A percentile compares a stretch with the other conserved stretches of the same genome.
These are phyloP conservation scores for Nannochloropsis gaditana DNA, from an alignment of 108 stramenopile species.

Conservation along the genomic window DNA sequence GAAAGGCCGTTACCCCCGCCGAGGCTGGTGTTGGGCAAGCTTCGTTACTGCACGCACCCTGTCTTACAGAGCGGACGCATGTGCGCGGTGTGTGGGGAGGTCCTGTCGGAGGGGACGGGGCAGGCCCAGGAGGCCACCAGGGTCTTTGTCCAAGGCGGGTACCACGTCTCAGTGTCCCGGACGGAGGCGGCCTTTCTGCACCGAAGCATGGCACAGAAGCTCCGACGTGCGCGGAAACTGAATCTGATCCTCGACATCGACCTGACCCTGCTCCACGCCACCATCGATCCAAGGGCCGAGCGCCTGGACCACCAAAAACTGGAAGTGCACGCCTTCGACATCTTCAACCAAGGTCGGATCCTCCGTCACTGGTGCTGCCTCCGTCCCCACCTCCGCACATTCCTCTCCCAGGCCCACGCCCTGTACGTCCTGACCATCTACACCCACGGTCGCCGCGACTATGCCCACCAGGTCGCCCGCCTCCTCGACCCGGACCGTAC, in stretches of 20 bases:
- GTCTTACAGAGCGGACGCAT: constrained; percentile 15
- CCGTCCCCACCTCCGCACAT: constrained; percentile 28
- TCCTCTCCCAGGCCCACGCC: constrained; percentile 27
- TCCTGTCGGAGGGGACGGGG: background rate
- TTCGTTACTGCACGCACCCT: constrained; percentile 10
- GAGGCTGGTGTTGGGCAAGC: background rate
- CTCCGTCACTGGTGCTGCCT: constrained; percentile 21
- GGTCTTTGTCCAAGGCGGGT: constrained; percentile 4
- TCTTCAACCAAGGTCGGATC: background rate
- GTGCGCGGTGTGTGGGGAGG: constrained; percentile 16
- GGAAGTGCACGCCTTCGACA: background rate
- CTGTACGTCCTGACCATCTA: constrained; percentile 44
- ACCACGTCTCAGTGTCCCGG: background rate
- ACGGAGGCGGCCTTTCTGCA: constrained; percentile 19
- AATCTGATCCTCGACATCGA: constrained; percentile 40
- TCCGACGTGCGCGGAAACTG: constrained; percentile 28
- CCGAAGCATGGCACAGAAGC: constrained; percentile 29
- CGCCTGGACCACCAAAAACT: background rate
- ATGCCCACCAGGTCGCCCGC: constrained; percentile 37
- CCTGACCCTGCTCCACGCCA: constrained; percentile 43
- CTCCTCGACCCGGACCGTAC: constrained; percentile 36
- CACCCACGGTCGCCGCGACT: constrained; percentile 38
- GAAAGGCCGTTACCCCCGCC: constrained; percentile 15
- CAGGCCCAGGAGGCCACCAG: background rate
- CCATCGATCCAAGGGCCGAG: constrained; percentile 32